Evolutionary conservation across 2,329 filamentous ascomycete species (phyloP).

Genomic region (Cephalotrichum gorgonifer): DNA sequence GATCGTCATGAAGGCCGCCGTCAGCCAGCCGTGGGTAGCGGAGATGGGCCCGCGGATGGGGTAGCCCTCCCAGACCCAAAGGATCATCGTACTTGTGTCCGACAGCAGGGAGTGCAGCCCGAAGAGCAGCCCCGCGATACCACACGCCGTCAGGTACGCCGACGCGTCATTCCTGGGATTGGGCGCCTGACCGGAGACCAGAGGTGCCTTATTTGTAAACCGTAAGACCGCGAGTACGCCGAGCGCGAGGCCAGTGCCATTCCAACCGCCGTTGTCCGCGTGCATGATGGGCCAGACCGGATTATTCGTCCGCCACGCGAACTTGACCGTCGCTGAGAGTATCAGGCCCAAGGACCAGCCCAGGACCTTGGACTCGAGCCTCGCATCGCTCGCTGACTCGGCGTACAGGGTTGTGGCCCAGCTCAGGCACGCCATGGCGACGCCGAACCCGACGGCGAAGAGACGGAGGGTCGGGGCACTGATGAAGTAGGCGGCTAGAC

Average conservation of each 20-base stretch:
- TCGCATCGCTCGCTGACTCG: slow-evolving; percentile 61
- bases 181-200: slow-evolving; percentile 25
- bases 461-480: slow-evolving; percentile 64
- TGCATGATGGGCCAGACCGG: slow-evolving; percentile 95
- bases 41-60: slow-evolving; percentile 81
- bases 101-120: slow-evolving; percentile 86
- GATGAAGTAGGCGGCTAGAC: slow-evolving; percentile 70
- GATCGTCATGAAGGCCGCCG: slow-evolving; percentile 74
- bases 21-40: slow-evolving; percentile 82
- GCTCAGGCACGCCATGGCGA: slow-evolving; percentile 69
- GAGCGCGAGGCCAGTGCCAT: slow-evolving; percentile 68
- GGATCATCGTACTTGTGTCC: slow-evolving; percentile 96
- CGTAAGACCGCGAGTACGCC: slow-evolving; percentile 66
- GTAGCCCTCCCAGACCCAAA: slow-evolving; percentile 97
- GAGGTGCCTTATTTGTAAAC: slow-evolving; percentile 58
- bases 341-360: slow-evolving; percentile 76
- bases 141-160: slow-evolving; percentile 59
- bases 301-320: slow-evolving; percentile 89
- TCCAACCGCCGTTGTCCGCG: slow-evolving; percentile 81
- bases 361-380: slow-evolving; percentile 71
- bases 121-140: slow-evolving; percentile 78
- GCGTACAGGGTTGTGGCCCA: slow-evolving; percentile 77
- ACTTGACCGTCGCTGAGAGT: slow-evolving; percentile 80
- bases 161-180: slow-evolving; percentile 47
- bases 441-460: slow-evolving; percentile 69